phyloP scores from a whole-genome alignment of 2,329 filamentous ascomycete genomes.

The Neofusicoccum parvum region DNA sequence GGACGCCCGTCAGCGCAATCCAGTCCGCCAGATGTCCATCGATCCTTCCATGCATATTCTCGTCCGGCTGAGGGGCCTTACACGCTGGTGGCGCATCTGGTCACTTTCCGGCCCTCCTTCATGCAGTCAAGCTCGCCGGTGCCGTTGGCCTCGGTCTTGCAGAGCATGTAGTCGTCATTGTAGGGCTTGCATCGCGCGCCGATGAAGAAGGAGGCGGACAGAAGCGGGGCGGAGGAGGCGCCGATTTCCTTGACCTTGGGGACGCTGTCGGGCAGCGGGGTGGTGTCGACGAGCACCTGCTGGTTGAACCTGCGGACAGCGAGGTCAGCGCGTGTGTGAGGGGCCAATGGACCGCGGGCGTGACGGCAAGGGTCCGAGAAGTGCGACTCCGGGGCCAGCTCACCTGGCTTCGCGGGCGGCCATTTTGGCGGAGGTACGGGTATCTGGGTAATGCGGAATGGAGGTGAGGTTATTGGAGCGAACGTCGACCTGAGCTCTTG shows the following conservation, averaged over 20 bases:
- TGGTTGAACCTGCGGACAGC: constrained; percentile 78
- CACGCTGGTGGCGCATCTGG: constrained; percentile 94
- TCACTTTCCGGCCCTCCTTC: constrained; percentile 95
- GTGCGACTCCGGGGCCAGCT: constrained; percentile 24
- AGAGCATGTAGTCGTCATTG: constrained; percentile 99
- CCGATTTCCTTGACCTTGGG: constrained; percentile 93
- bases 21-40: not conserved
- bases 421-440: constrained; percentile 52
- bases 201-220: constrained; percentile 95
- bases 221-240: constrained; percentile 85
- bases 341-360: constrained; percentile 26
- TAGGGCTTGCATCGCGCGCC: constrained; percentile 91
- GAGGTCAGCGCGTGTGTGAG: constrained; percentile 21
- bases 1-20: constrained; percentile 7
- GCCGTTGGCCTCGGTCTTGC: constrained; percentile 92
- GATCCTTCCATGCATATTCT: too few relatives aligned
- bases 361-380: constrained; percentile 5
- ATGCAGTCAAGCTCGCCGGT: constrained; percentile 91
- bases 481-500: constrained; percentile 13
- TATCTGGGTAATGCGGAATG: constrained; percentile 19
- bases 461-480: constrained; percentile 21
- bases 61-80: constrained; percentile 46
- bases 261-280: constrained; percentile 87
- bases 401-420: constrained; percentile 63
- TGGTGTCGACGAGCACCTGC: constrained; percentile 90